A percentile compares a stretch with the other conserved stretches of the same genome.
Conservation (phyloP, 805 yeast genomes). For the Hanseniaspora nectarophila region DNA sequence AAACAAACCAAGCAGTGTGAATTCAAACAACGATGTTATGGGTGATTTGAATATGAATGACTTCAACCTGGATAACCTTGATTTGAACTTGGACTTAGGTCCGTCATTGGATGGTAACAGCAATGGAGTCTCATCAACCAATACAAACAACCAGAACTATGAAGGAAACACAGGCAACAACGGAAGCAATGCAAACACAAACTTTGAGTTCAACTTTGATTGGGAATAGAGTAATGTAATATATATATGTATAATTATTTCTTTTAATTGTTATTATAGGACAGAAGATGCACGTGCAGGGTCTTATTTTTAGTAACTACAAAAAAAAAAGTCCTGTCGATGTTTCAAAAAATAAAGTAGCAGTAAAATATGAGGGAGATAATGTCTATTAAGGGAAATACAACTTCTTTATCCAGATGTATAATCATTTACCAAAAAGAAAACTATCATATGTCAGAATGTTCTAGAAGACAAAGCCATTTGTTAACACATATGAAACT, state of each 20-base stretch:
- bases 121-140: background rate
- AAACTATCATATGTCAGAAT: too few species aligned
- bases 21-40: slow-evolving; percentile 6
- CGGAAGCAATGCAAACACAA: slow-evolving; percentile 5
- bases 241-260: background rate
- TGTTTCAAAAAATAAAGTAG: too few species aligned
- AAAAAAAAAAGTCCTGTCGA: too few species aligned
- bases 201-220: slow-evolving; percentile 13
- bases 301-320: too few species aligned
- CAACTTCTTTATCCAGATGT: too few species aligned
- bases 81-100: slow-evolving; percentile 9
- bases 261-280: too few species aligned
- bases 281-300: too few species aligned
- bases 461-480: too few species aligned
- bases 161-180: background rate
- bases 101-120: background rate
- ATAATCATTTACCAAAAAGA: too few species aligned
- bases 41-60: slow-evolving; percentile 11
- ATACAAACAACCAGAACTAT: background rate
- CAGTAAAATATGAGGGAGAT: too few species aligned
- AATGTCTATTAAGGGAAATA: too few species aligned
- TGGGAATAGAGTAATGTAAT: slow-evolving; percentile 9
- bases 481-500: too few species aligned
- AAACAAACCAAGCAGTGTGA: background rate
- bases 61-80: slow-evolving; percentile 10